Conservation (phyloP, 2,329 filamentous ascomycete species). For the Aplosporella prunicola region DNA sequence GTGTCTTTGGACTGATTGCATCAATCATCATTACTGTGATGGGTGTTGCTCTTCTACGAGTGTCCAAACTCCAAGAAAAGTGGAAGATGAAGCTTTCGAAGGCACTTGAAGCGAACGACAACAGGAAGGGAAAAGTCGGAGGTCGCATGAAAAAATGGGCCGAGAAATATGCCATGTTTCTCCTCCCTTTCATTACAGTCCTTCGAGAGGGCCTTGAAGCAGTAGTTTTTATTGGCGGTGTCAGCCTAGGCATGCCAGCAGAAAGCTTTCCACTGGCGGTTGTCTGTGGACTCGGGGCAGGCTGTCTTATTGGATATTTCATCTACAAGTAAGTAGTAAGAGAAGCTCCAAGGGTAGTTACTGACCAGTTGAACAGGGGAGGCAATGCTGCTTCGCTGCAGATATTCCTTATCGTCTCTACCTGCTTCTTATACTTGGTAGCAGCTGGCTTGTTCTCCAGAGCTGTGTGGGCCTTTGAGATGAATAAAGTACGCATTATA, state of each 20-base stretch:
- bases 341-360: background rate
- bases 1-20: slow-evolving; percentile 65
- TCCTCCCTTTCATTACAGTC: slow-evolving; percentile 80
- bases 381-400: slow-evolving; percentile 60
- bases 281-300: slow-evolving; percentile 60
- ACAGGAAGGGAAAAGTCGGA: slow-evolving; percentile 27
- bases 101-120: slow-evolving; percentile 51
- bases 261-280: slow-evolving; percentile 70
- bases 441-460: slow-evolving; percentile 74
- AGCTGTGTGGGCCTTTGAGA: slow-evolving; percentile 65
- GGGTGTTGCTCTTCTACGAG: slow-evolving; percentile 68
- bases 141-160: slow-evolving; percentile 51
- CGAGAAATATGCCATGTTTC: slow-evolving; percentile 79
- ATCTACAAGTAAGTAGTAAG: slow-evolving; percentile 67
- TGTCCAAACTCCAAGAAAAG: slow-evolving; percentile 76
- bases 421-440: slow-evolving; percentile 75
- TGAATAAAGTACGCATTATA: slow-evolving; percentile 40
- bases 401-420: slow-evolving; percentile 71
- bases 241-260: slow-evolving; percentile 66
- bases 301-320: slow-evolving; percentile 57
- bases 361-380: slow-evolving; percentile 31
- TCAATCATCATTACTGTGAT: slow-evolving; percentile 72
- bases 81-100: slow-evolving; percentile 76
- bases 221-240: slow-evolving; percentile 77
- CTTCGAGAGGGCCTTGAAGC: slow-evolving; percentile 78